Evolutionary conservation across 306 rosid species (phyloP), one percentile per base, ranked within the genome.

Genomic region (Cyclanthera cordifolia): DNA sequence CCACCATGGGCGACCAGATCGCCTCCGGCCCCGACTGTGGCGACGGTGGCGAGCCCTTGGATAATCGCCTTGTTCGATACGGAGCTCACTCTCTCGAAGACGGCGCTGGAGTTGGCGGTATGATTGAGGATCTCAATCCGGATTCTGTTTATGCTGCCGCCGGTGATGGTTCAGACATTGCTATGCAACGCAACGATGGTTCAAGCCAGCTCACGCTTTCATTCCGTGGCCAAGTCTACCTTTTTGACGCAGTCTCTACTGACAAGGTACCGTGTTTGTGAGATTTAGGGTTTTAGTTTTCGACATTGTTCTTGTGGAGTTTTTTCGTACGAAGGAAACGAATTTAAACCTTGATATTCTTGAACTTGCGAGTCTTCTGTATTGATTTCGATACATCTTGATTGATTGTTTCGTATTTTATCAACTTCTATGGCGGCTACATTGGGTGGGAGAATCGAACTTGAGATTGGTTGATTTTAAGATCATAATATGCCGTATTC

Each of bases 201-300:
- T 73, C 89, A 52, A 88, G 87, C 60, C 96, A 91, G 83, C 95
- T 91, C 73, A 86, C 97, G 41, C 96, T 91, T 68, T 86, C 97
- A 23, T 91, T 91, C 77, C 97, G 88, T 0, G 97, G 97, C 50
- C 96, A 91, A 81, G 95, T 91, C 21, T 91, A 85, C 72, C 96
- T 91, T 20, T 91, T 88, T 30, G 97, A 91, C 75, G 74, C 89
- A 4, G 96, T 91, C 61, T 82, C 97, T 19, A 95, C 97, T 14
- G 95, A 91, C 5, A 88, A 91, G 95, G 97, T 79, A 10, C 61
- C 39, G n/a, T 54, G 52, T 50, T 17, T 39, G 1, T 34, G 56
- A 51, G 66, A 64, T 30, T 6, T 64, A 77, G 56, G 56, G 78
- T 43, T 34, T 70, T 60, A 9, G 73, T 30, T 57, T 2, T 9